Percentiles rank a stretch among this genome's conserved stretches.
These are phyloP conservation scores for Pythium grandisporangium DNA, from an alignment of 352 stramenopile species.

Conservation along the genomic window DNA sequence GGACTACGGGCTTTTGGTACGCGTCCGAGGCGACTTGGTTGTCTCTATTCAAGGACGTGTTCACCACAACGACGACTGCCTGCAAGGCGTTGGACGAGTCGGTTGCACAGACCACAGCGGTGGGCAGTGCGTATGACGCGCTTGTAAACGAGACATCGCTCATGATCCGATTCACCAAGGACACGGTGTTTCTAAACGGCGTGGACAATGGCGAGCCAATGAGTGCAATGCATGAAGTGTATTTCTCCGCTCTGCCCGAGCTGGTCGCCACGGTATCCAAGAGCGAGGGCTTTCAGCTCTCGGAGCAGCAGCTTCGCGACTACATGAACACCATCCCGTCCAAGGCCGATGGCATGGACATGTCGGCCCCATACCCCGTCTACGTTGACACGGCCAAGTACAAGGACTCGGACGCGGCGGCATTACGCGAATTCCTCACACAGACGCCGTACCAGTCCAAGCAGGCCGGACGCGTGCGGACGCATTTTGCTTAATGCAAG, in stretches of 20 bases:
- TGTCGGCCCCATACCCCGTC: conserved; percentile 24
- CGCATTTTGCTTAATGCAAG: too few relatives aligned
- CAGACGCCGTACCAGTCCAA: too few relatives aligned
- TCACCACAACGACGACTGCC: conserved; percentile 11
- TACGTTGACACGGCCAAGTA: conserved; percentile 48
- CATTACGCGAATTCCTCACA: conserved; percentile 19
- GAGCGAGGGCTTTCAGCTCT: conserved; percentile 14
- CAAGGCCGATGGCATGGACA: conserved; percentile 54
- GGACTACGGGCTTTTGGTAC: conserved; percentile 49
- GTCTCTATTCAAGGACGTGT: conserved; percentile 19
- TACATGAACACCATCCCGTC: conserved; percentile 52
- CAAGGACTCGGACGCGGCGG: conserved; percentile 21
- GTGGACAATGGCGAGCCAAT: conserved; percentile 20
- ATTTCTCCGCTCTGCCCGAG: conserved; percentile 26
- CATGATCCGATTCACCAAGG: conserved; percentile 61
- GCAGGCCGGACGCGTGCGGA: too few relatives aligned
- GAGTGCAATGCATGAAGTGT: conserved; percentile 15
- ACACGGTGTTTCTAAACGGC: conserved; percentile 40
- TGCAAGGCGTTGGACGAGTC: conserved; percentile 14
- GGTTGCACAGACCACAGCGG: too few relatives aligned
- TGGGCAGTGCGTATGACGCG: conserved; percentile 22
- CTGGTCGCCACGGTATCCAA: conserved; percentile 24
- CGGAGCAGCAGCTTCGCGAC: conserved; percentile 22
- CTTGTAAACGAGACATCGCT: conserved; percentile 41
- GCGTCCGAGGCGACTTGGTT: conserved; percentile 23